phyloP scores from a whole-genome alignment of 2,329 filamentous ascomycete species.

The Stagonosporopsis vannaccii region DNA sequence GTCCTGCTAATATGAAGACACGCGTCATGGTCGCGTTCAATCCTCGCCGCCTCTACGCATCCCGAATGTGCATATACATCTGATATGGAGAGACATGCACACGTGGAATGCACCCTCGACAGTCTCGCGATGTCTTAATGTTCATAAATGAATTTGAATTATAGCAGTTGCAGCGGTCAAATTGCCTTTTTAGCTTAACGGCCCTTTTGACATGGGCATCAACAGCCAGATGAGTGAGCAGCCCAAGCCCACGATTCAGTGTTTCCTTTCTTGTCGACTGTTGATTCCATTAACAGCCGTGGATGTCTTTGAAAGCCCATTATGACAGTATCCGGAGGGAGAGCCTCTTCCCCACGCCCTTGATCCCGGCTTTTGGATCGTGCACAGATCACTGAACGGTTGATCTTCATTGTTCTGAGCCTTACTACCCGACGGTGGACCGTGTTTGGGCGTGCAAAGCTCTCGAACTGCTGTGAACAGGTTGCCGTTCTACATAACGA shows the following conservation, averaged over 20 bases:
- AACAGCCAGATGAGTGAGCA: not conserved
- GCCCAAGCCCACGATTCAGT: not conserved
- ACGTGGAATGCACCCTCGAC: not conserved
- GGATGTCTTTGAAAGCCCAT: not conserved
- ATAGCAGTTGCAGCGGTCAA: not conserved
- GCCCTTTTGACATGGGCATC: not conserved
- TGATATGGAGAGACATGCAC: not conserved
- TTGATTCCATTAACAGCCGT: not conserved
- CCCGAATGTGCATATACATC: not conserved
- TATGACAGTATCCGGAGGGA: slow-evolving; percentile 1
- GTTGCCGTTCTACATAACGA: not conserved
- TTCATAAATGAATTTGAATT: not conserved
- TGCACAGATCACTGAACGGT: slow-evolving; percentile 2
- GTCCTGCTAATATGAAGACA: not conserved
- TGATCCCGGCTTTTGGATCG: slow-evolving; percentile 8
- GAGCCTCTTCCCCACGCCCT: not conserved
- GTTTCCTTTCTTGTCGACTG: not conserved
- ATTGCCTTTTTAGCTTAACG: not conserved
- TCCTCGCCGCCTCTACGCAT: not conserved
- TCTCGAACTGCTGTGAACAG: not conserved
- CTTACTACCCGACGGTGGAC: slow-evolving; percentile 3
- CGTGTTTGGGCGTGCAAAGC: slow-evolving; percentile 1
- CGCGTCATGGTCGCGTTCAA: not conserved
- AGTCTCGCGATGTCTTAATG: not conserved
- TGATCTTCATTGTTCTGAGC: slow-evolving; percentile 3